Evolutionary conservation across 208 protist genomes (phyloP).

Genomic region (Leishmania martiniquensis): DNA sequence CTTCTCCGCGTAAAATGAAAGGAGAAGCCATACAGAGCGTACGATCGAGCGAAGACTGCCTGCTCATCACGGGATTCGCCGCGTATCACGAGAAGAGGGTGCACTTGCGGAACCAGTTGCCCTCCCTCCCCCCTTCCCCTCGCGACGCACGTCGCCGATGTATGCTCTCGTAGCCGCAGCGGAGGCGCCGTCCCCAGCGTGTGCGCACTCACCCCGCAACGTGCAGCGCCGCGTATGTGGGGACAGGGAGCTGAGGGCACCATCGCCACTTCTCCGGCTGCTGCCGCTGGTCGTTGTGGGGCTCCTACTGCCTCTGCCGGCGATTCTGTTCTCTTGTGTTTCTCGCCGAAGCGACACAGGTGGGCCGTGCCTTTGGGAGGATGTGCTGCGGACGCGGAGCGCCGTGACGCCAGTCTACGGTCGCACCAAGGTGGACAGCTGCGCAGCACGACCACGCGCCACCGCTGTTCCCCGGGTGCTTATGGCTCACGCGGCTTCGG

Average conservation of each 20-base stretch:
- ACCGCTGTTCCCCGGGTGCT: conserved; percentile 2
- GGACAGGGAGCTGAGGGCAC: neutral
- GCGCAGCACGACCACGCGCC: no score
- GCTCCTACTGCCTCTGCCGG: neutral
- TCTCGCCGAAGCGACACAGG: neutral
- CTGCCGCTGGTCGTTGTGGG: neutral
- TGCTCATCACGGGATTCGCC: no score
- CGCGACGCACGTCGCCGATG: neutral
- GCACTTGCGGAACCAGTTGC: neutral
- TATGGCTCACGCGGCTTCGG: conserved; percentile 5
- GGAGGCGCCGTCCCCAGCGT: conserved; percentile 1
- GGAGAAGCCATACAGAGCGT: neutral
- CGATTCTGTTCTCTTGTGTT: conserved; percentile 2
- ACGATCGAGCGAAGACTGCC: neutral
- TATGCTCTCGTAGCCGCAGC: neutral
- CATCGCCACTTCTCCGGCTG: neutral
- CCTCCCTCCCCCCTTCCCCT: no score
- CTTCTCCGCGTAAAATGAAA: neutral
- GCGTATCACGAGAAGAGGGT: neutral
- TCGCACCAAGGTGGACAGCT: neutral
- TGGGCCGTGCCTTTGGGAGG: neutral
- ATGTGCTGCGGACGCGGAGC: conserved; percentile 1
- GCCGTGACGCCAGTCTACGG: neutral
- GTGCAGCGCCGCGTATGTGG: neutral
- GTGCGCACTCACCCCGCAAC: neutral